Conservation (phyloP, 441 rosid genomes). For the Mallotus repandus region DNA sequence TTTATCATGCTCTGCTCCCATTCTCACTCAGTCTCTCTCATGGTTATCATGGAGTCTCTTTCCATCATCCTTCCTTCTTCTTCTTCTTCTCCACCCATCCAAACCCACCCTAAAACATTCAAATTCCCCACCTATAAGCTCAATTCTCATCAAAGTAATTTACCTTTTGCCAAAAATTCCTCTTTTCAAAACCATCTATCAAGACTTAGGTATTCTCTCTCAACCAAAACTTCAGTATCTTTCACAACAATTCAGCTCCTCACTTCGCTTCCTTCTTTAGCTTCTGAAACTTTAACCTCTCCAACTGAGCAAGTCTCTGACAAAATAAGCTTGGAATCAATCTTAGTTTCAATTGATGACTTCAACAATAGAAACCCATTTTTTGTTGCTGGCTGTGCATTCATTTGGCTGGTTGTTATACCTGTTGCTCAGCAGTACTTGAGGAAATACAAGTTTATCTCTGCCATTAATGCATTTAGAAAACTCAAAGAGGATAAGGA, state of each 20-base stretch:
- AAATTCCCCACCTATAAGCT: constrained; percentile 24
- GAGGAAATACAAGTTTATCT: constrained; percentile 62
- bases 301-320: constrained; percentile 36
- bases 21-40: background rate
- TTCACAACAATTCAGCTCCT: constrained; percentile 35
- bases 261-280: constrained; percentile 48
- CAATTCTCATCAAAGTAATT: background rate
- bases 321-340: constrained; percentile 64
- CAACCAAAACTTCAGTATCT: constrained; percentile 34
- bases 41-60: constrained; percentile 43
- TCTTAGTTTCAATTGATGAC: constrained; percentile 61
- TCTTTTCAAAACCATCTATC: constrained; percentile 13
- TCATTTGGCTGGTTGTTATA: constrained; percentile 69
- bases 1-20: background rate
- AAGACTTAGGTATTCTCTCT: constrained; percentile 9
- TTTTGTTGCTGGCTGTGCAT: constrained; percentile 78
- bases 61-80: constrained; percentile 40
- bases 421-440: constrained; percentile 55
- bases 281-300: constrained; percentile 42
- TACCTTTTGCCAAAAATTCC: constrained; percentile 4
- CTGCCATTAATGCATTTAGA: constrained; percentile 65
- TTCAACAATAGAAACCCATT: constrained; percentile 75
- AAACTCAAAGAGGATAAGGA: constrained; percentile 57
- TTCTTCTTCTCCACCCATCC: constrained; percentile 39
- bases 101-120: constrained; percentile 32